Base-by-base conservation (phyloP, 805 yeast genomes). In the Ogataea allantospora region DNA sequence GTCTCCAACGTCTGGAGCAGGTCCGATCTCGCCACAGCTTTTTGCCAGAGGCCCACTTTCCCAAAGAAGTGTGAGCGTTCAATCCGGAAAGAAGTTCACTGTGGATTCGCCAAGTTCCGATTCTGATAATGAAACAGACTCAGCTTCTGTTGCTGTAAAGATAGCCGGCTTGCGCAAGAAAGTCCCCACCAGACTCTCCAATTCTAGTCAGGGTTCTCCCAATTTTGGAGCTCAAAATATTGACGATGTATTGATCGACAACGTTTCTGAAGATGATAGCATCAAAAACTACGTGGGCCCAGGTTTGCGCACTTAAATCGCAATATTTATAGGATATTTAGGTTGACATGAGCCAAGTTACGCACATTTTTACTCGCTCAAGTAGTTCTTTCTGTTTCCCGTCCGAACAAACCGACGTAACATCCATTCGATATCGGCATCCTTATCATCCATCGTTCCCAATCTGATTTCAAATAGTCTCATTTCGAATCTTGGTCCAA, bases 401-500 rank as follows among this genome's bases (percentile, higher is more conserved):
- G 99, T 93, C 59, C 99, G 77, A 31, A 88, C 87, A 53, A 89
- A 93, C 53, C 97, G 80, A 62, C 95, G 77, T 53, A 86, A 69
- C 68, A 86, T 85, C 98, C 98, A 93, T 61, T 93, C 99, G n/a
- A 87, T 78, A 56, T 93, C 99, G 8, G 97, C 96, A 61, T 93
- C 97, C 66, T 86, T 86, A 60, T 91, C 88, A 51, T 93, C 99
- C 46, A 91, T 63, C 28, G 96, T 87, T 3, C 99, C 97, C 50
- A 93, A 70, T 55, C 81, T 76, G 48, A 93, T 67, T 62, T 91
- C 97, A 60, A 79, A 93, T 48, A 93, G 67, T 58, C 88, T 77
- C 98, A 93, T 89, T 64, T 93, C 99, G 54, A 93, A 93, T 46
- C 99, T 71, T n/a, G 99, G 99, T 0, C 99, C 99, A 24, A 93